Conservation (phyloP, 2,329 filamentous ascomycete genomes). For the Diaporthe aspalathi region DNA sequence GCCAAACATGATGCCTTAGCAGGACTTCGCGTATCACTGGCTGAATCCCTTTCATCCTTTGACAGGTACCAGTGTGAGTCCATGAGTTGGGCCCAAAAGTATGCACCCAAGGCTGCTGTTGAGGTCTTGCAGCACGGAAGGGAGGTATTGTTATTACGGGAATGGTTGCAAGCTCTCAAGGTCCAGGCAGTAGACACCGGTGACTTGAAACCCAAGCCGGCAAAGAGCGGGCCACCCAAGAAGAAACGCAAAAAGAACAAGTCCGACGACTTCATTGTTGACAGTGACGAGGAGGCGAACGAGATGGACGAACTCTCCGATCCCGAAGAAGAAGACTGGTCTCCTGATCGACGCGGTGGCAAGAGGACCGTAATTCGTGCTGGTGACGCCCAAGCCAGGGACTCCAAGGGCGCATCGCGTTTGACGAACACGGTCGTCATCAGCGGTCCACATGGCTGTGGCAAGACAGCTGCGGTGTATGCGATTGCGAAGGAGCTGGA, state of each 20-base stretch:
- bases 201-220: slow-evolving; percentile 48
- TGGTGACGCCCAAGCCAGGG: slow-evolving; percentile 50
- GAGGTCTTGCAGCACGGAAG: slow-evolving; percentile 81
- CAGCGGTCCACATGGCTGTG: slow-evolving; percentile 89
- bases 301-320: slow-evolving; percentile 77
- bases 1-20: slow-evolving; percentile 67
- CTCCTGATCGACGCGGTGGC: slow-evolving; percentile 47
- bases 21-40: slow-evolving; percentile 70
- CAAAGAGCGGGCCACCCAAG: slow-evolving; percentile 50
- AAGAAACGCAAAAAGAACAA: slow-evolving; percentile 80
- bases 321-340: slow-evolving; percentile 61
- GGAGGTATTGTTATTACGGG: slow-evolving; percentile 77
- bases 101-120: slow-evolving; percentile 75
- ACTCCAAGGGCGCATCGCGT: slow-evolving; percentile 58
- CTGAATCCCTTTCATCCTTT: slow-evolving; percentile 77
- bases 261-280: slow-evolving; percentile 83
- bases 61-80: slow-evolving; percentile 82
- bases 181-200: slow-evolving; percentile 81
- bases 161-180: slow-evolving; percentile 83
- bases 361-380: slow-evolving; percentile 68
- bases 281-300: slow-evolving; percentile 79
- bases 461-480: slow-evolving; percentile 93
- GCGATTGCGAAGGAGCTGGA: slow-evolving; percentile 91
- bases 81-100: slow-evolving; percentile 83
- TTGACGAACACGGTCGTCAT: slow-evolving; percentile 84